Evolutionary conservation across 176 grass and related monocot species (phyloP), one percentile per base, ranked within the genome.

Genomic region (Juncus effusus): DNA sequence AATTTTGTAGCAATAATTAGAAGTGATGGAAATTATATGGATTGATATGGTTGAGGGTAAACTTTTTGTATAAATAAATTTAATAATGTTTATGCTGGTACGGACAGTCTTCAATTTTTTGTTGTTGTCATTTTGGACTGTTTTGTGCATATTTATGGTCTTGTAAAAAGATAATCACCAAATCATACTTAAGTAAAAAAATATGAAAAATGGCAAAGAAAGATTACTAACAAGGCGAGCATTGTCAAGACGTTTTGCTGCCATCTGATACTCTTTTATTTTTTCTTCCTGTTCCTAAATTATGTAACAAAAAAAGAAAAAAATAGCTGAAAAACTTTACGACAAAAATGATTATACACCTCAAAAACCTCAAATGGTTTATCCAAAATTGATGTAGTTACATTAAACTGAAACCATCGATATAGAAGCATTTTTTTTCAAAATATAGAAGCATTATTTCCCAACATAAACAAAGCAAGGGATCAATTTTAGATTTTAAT

Each of bases 241-340:
- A 52, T 89, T 89, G 77, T 89, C 85, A 19, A 97, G 75, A 38
- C 74, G 71, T 65, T 92, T 97, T 69, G 85, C 88, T 78, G 93
- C 88, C 37, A 67, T 19, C 56, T 89, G 88, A 77, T 89, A 86
- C 58, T 89, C 80, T 74, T 92, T 92, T 67, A 84, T 57, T 82
- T 81, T 92, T 19, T 76, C 67, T 69, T 92, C 85, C 36, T 79
- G 61, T 72, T 57, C 36, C 85, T 92, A 67, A 73, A 59, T 77
- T 51, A 42, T 72, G 47, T 63, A 82, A 69, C 36, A 72, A 44
- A 54, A 66, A 4, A 70, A 64, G 47, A 64, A 15, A 38, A 41
- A 28, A 39, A 11, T 8, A 62, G 55, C 11, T 47, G 60, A 37
- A 56, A 12, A 28, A 38, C 7, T 15, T 41, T 36, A 13, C 59